Base-by-base conservation (phyloP, 176 grass and related monocot species). In the Tillandsia leiboldiana region DNA sequence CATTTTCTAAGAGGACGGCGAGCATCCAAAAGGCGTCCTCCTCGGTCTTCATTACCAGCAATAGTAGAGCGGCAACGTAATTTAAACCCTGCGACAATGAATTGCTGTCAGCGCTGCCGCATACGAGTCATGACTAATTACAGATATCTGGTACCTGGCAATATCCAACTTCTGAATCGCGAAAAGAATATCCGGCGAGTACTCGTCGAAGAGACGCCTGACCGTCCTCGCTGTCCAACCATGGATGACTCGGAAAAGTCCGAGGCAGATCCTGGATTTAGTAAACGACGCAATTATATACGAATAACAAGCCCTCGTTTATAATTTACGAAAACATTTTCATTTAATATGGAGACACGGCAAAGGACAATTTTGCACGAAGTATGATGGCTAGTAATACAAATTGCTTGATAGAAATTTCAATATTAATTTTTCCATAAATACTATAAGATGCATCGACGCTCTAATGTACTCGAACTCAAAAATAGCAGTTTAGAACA, bases 1-100 rank as follows among this genome's bases (percentile, higher is more conserved):
- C 89, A 83, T 99, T 92, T 80, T 99, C 94, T 53, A 99, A 75
- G 27, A 99, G 85, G 59, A 99, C 87, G 70, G 89, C 78, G 63
- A 97, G 89, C 86, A 97, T 87, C 94, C 94, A 93, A 72, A 97
- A 97, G 65, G 86, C 89, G 81, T 97, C 89, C 77, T 97, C 94
- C 73, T 97, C 89, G 74, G 89, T 85, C 50, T 77, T 93, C 89
- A 99, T 87, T 57, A 93, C 94, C 7, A 99, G 79, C 53, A 99
- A 73, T 12, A 99, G 70, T 53, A 99, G 69, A 51, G 94, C 94
- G 66, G 94, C 94, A 11, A 99, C 94, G 81, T 93, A 99, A 77
- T 99, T 99, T 59, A 99, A 79, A 71, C 94, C 94, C 94, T 99
- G 75, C 29, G 84, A 67, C 48, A 73, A 61, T 73, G 65, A 80